A percentile compares a stretch with the other conserved stretches of the same genome.
Conservation (phyloP, 306 rosid genomes). For the Hippophae tibetana region DNA sequence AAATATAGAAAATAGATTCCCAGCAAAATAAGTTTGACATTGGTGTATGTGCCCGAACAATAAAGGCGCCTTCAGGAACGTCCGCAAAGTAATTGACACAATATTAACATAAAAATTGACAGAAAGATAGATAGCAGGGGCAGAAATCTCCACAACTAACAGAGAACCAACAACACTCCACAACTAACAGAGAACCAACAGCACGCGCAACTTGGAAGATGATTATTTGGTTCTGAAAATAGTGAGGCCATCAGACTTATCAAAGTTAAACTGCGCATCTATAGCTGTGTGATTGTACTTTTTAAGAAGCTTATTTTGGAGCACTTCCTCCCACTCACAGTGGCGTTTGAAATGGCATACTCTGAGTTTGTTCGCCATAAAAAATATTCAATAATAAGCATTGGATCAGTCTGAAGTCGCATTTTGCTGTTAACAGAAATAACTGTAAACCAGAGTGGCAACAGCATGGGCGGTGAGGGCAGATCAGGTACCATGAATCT, state of each 20-base stretch:
- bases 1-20: too few relatives aligned
- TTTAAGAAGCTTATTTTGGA: slow-evolving; percentile 82
- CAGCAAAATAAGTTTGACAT: slow-evolving; percentile 41
- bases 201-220: slow-evolving; percentile 76
- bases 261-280: slow-evolving; percentile 64
- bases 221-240: slow-evolving; percentile 46
- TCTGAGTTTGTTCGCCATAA: slow-evolving; percentile 79
- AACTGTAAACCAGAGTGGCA: too few relatives aligned
- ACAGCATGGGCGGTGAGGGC: too few relatives aligned
- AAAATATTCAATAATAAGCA: slow-evolving; percentile 73
- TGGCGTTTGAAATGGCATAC: slow-evolving; percentile 92
- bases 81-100: slow-evolving; percentile 32
- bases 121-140: not conserved
- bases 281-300: slow-evolving; percentile 76
- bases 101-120: slow-evolving; percentile 3
- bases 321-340: slow-evolving; percentile 91
- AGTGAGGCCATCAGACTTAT: slow-evolving; percentile 76
- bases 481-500: too few relatives aligned
- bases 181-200: slow-evolving; percentile 16
- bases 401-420: slow-evolving; percentile 79
- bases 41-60: slow-evolving; percentile 87
- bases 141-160: slow-evolving; percentile 14
- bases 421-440: too few relatives aligned
- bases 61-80: slow-evolving; percentile 97
- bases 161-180: too few relatives aligned